Conservation (phyloP, 306 rosid genomes). For the Carpinus viminea region DNA sequence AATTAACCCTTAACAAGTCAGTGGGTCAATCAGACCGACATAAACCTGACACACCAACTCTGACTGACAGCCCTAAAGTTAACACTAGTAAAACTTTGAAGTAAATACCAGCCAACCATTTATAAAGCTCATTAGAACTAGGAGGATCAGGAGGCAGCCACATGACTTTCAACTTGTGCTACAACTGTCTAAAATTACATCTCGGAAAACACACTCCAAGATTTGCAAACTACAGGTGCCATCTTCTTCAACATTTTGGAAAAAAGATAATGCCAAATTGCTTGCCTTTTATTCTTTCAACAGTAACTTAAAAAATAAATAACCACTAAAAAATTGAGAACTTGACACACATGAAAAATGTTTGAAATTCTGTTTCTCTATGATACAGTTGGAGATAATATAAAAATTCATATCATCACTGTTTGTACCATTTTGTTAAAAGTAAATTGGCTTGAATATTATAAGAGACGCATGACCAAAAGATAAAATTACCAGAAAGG, state of each 20-base stretch:
- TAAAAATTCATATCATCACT: not conserved
- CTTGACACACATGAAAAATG: not conserved
- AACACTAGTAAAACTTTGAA: not conserved
- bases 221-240: not conserved
- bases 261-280: not conserved
- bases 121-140: not conserved
- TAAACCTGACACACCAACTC: too few relatives aligned
- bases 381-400: not conserved
- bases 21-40: too few relatives aligned
- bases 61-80: not conserved
- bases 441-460: not conserved
- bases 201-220: not conserved
- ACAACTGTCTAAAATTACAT: not conserved
- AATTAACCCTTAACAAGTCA: too few relatives aligned
- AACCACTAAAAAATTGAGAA: not conserved
- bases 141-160: not conserved
- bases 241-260: slow-evolving; percentile 6
- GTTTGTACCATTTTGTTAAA: not conserved
- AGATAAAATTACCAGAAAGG: not conserved
- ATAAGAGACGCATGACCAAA: not conserved
- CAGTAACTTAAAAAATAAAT: not conserved
- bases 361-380: too few relatives aligned
- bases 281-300: not conserved
- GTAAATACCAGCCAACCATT: slow-evolving; percentile 4
- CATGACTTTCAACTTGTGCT: not conserved